Percentiles rank a stretch among this genome's conserved stretches.
Conservation (phyloP, 2,329 filamentous ascomycete genomes). For the Rosellinia necatrix region DNA sequence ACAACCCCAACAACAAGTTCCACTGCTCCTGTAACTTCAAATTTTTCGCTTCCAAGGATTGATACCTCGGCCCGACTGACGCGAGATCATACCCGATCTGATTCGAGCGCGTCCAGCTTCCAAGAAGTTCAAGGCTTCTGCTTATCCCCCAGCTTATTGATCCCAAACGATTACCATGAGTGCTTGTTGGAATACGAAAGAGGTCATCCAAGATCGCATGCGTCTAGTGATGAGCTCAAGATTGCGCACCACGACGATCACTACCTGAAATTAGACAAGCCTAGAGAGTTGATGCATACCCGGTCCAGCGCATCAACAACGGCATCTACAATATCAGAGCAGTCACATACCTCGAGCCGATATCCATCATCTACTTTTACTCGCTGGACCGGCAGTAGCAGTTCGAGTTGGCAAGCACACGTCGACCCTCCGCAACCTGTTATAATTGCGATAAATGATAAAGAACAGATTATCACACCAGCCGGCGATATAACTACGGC, state of each 20-base stretch:
- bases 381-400: slow-evolving; percentile 58
- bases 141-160: slow-evolving; percentile 65
- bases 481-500: slow-evolving; percentile 11
- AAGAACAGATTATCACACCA: slow-evolving; percentile 24
- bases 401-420: slow-evolving; percentile 39
- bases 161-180: slow-evolving; percentile 62
- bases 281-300: slow-evolving; percentile 44
- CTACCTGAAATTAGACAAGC: slow-evolving; percentile 41
- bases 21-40: slow-evolving; percentile 46
- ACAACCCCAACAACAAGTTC: slow-evolving; percentile 51
- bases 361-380: slow-evolving; percentile 61
- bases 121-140: slow-evolving; percentile 63
- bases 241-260: slow-evolving; percentile 40
- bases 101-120: slow-evolving; percentile 58
- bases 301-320: slow-evolving; percentile 62
- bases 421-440: slow-evolving; percentile 24
- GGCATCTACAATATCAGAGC: slow-evolving; percentile 52
- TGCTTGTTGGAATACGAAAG: slow-evolving; percentile 53
- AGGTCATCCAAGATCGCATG: slow-evolving; percentile 30
- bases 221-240: slow-evolving; percentile 40
- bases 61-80: slow-evolving; percentile 42
- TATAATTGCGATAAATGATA: slow-evolving; percentile 26
- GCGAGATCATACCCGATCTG: slow-evolving; percentile 45
- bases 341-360: slow-evolving; percentile 52
- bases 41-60: slow-evolving; percentile 57